Conservation (phyloP, 1,139 yeast species). For the Candida sanyaensis region DNA sequence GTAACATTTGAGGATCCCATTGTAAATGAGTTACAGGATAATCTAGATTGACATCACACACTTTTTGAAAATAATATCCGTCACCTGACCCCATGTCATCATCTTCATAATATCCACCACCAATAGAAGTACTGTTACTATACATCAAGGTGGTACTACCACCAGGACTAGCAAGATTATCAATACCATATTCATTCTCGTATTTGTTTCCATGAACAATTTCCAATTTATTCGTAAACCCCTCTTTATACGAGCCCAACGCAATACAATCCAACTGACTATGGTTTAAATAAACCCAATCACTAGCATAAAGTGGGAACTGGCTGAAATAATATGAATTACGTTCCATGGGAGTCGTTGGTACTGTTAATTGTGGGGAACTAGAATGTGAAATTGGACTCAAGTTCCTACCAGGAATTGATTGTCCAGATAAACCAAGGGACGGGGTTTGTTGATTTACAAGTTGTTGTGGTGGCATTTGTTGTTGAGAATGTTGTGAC, state of each 20-base stretch:
- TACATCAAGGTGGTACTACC: slow-evolving; percentile 3
- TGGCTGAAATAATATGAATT: slow-evolving; percentile 60
- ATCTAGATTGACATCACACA: slow-evolving; percentile 56
- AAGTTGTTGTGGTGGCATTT: neutral
- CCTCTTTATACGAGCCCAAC: slow-evolving; percentile 71
- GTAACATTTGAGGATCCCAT: slow-evolving; percentile 63
- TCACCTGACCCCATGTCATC: slow-evolving; percentile 23
- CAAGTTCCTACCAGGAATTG: slow-evolving; percentile 1
- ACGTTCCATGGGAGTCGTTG: slow-evolving; percentile 22
- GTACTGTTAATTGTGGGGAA: slow-evolving; percentile 5
- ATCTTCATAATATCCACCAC: slow-evolving; percentile 13
- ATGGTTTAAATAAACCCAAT: slow-evolving; percentile 55
- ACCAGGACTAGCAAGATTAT: slow-evolving; percentile 7
- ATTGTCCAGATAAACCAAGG: slow-evolving; percentile 1
- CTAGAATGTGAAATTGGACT: slow-evolving; percentile 7
- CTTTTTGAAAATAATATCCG: slow-evolving; percentile 48
- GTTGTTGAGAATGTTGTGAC: neutral
- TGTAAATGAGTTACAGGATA: slow-evolving; percentile 70
- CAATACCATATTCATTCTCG: slow-evolving; percentile 22
- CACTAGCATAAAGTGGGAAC: slow-evolving; percentile 65
- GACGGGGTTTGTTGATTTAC: slow-evolving; percentile 1
- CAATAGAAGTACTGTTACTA: slow-evolving; percentile 4
- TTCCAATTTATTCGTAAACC: slow-evolving; percentile 57
- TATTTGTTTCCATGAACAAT: slow-evolving; percentile 44
- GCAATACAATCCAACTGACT: slow-evolving; percentile 56